A percentile compares a stretch with the other conserved stretches of the same genome.
These are phyloP conservation scores for Telfairia occidentalis DNA, from an alignment of 331 rosid genomes.

Conservation along the genomic window DNA sequence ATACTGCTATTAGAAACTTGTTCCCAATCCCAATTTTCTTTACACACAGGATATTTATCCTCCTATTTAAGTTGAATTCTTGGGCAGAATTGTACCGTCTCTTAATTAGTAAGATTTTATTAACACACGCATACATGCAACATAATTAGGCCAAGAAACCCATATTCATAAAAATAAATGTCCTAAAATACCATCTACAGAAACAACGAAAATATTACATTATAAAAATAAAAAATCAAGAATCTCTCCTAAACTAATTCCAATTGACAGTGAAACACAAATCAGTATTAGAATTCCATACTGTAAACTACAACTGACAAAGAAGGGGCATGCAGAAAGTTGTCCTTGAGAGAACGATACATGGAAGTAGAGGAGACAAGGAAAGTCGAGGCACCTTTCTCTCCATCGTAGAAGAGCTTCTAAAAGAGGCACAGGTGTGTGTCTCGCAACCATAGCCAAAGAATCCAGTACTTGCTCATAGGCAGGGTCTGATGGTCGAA, in stretches of 20 bases:
- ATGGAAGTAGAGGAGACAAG: not conserved
- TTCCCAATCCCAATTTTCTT: not conserved
- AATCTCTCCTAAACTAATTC: not conserved
- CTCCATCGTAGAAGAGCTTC: constrained; percentile 94
- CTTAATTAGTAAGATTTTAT: not conserved
- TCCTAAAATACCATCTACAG: not conserved
- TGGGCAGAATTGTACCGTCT: not conserved
- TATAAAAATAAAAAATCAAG: not conserved
- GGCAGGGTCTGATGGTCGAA: constrained; percentile 96
- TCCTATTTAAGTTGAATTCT: not conserved
- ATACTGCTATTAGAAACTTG: not conserved
- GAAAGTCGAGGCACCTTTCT: constrained; percentile 40
- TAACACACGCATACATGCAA: not conserved
- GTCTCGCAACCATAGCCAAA: constrained; percentile 93
- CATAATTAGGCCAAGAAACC: not conserved
- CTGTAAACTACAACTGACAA: not conserved
- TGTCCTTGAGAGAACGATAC: not conserved
- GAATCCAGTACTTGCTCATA: constrained; percentile 98
- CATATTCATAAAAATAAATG: not conserved
- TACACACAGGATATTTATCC: not conserved
- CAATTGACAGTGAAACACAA: not conserved
- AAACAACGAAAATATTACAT: not conserved
- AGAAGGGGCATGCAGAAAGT: not conserved
- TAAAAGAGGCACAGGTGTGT: constrained; percentile 89
- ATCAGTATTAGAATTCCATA: not conserved